These are phyloP conservation scores for Teratosphaeriaceae sp. DNA, from an alignment of 2,329 filamentous ascomycete genomes.

Conservation along the genomic window DNA sequence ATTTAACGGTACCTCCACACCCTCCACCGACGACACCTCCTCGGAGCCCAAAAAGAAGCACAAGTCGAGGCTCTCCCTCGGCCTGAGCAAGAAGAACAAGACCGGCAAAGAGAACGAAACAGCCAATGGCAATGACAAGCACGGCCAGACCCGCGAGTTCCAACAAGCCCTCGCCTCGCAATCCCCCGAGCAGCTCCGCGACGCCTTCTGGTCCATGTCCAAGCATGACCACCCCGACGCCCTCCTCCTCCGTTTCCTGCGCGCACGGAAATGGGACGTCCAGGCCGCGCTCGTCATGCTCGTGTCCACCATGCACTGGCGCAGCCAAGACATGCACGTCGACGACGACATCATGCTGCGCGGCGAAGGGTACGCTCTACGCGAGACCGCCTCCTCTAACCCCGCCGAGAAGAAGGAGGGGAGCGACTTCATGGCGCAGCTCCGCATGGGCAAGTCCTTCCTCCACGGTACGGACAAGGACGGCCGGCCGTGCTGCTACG, in stretches of 20 bases:
- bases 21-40: slow-evolving; percentile 17
- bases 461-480: slow-evolving; percentile 80
- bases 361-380: slow-evolving; percentile 63
- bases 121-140: slow-evolving; percentile 72
- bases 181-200: slow-evolving; percentile 69
- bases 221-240: slow-evolving; percentile 94
- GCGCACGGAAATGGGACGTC: slow-evolving; percentile 93
- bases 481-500: slow-evolving; percentile 79
- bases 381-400: slow-evolving; percentile 54
- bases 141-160: slow-evolving; percentile 82
- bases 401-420: slow-evolving; percentile 59
- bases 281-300: slow-evolving; percentile 91
- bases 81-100: slow-evolving; percentile 55
- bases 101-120: slow-evolving; percentile 22
- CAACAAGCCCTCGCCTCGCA: slow-evolving; percentile 71
- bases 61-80: slow-evolving; percentile 63
- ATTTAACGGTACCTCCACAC: slow-evolving; percentile 17
- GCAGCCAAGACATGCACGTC: slow-evolving; percentile 72
- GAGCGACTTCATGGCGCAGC: slow-evolving; percentile 73
- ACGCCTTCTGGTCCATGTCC: slow-evolving; percentile 85
- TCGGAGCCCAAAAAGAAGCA: slow-evolving; percentile 48
- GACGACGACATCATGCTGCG: slow-evolving; percentile 79
- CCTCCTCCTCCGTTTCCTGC: slow-evolving; percentile 71
- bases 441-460: slow-evolving; percentile 88
- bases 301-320: slow-evolving; percentile 90